Conservation (phyloP, 73 alveolate genomes). For the Tetrahymena elliotti region DNA sequence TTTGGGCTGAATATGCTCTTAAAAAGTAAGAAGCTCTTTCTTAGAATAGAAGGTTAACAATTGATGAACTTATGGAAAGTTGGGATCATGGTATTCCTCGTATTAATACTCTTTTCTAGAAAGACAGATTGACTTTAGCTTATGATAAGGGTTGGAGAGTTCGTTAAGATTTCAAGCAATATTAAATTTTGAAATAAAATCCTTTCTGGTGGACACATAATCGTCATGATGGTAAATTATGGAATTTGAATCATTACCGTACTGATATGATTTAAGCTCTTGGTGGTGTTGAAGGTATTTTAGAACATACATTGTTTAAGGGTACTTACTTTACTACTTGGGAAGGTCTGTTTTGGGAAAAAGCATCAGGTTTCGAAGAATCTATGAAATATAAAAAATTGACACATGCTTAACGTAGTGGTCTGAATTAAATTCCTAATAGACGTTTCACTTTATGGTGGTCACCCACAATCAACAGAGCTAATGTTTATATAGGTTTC, state of each 20-base stretch:
- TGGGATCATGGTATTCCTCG: conserved; percentile 99
- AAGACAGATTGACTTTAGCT: conserved; percentile 99
- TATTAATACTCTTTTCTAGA: conserved; percentile 98
- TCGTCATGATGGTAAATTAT: conserved; percentile 99
- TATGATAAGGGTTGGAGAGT: conserved; percentile 99
- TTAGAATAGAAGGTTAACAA: conserved; percentile 96
- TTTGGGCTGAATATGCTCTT: conserved; percentile 99
- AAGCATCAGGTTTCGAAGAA: conserved; percentile 98
- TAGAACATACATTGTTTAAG: conserved; percentile 99
- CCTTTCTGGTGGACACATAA: conserved; percentile 99
- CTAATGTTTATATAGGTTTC: conserved; percentile 99
- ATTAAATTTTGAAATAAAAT: conserved; percentile 87
- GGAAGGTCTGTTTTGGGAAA: conserved; percentile 99
- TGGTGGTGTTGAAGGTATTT: conserved; percentile 99
- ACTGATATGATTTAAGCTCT: conserved; percentile 99
- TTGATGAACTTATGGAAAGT: conserved; percentile 98
- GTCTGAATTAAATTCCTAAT: conserved; percentile 98
- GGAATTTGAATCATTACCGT: conserved; percentile 99
- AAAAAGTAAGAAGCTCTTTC: conserved; percentile 98
- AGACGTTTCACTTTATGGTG: conserved; percentile 99
- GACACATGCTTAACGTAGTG: conserved; percentile 99
- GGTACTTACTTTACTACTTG: conserved; percentile 99
- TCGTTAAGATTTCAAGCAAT: conserved; percentile 97
- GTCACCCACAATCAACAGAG: conserved; percentile 99
- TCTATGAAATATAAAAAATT: conserved; percentile 98